phyloP scores from a whole-genome alignment of 805 yeast species.

The Saturnispora saitoi region DNA sequence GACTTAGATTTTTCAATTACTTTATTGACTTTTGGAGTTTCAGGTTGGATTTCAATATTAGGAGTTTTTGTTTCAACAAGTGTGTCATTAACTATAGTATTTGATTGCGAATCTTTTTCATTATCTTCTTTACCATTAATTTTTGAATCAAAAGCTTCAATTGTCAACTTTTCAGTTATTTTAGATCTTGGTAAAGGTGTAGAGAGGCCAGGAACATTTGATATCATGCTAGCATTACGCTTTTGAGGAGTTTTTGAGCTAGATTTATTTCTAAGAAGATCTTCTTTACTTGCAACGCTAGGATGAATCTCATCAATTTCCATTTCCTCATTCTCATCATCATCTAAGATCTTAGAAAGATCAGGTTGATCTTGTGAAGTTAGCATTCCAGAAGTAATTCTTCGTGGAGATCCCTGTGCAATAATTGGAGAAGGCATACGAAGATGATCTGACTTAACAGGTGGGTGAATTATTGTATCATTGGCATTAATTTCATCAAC shows the following conservation, averaged over 20 bases:
- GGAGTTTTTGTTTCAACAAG: background rate
- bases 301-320: constrained; percentile 17
- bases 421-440: constrained; percentile 26
- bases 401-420: constrained; percentile 28
- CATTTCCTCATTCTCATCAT: constrained; percentile 12
- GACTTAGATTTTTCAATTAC: background rate
- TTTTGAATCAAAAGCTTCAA: background rate
- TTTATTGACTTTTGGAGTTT: background rate
- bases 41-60: background rate
- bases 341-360: constrained; percentile 24
- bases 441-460: constrained; percentile 19
- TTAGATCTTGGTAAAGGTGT: constrained; percentile 4
- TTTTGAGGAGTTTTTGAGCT: constrained; percentile 26
- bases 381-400: constrained; percentile 33
- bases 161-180: background rate
- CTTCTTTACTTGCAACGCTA: constrained; percentile 27
- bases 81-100: background rate
- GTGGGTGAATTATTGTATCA: constrained; percentile 16
- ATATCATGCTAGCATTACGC: constrained; percentile 2
- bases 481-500: constrained; percentile 6
- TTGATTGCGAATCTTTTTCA: background rate
- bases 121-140: background rate
- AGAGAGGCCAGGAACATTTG: constrained; percentile 7
- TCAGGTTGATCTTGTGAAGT: constrained; percentile 25
- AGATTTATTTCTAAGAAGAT: constrained; percentile 17